phyloP scores from a whole-genome alignment of 169 alveolate species.

The Babesia divergens region DNA sequence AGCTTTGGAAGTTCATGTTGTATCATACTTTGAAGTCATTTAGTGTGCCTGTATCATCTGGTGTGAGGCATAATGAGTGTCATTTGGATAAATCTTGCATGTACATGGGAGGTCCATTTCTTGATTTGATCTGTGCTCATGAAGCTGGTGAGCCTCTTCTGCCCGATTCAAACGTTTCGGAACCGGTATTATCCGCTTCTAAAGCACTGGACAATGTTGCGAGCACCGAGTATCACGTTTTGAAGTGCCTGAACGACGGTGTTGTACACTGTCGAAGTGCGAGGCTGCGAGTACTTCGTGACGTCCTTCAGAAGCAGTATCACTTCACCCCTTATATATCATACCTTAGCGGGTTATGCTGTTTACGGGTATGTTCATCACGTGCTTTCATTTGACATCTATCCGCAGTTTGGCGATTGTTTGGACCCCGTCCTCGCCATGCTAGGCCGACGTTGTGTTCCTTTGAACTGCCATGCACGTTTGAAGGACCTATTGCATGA shows the following conservation, averaged over 20 bases:
- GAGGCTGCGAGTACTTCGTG: not conserved
- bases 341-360: constrained; percentile 13
- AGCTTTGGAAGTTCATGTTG: constrained; percentile 13
- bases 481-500: not conserved
- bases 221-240: not conserved
- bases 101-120: not conserved
- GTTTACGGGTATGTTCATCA: constrained; percentile 10
- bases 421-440: constrained; percentile 13
- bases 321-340: not conserved
- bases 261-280: not conserved
- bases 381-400: not conserved
- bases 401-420: constrained; percentile 29
- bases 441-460: constrained; percentile 3
- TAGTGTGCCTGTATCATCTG: not conserved
- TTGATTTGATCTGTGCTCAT: not conserved
- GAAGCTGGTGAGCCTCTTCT: not conserved
- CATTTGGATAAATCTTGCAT: constrained; percentile 3
- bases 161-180: not conserved
- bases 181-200: not conserved
- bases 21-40: not conserved
- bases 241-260: not conserved
- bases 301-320: not conserved
- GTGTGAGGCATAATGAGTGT: not conserved
- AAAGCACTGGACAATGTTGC: not conserved
- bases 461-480: constrained; percentile 19